Percentiles rank a stretch among this genome's conserved stretches.
phyloP scores from a whole-genome alignment of 805 yeast species.

The Monosporozyma aquatica region DNA sequence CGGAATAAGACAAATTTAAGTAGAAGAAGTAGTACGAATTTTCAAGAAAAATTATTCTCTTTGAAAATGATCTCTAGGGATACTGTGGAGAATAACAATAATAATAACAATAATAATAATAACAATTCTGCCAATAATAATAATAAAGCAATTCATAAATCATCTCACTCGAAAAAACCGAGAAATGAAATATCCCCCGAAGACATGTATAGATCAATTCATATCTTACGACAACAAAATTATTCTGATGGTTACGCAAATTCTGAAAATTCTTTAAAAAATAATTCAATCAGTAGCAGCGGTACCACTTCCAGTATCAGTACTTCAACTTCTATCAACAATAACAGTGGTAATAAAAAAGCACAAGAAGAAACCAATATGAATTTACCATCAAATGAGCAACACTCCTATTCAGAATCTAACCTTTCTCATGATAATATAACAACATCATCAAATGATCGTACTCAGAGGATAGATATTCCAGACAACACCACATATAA shows the following conservation, averaged over 20 bases:
- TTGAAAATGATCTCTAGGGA: conserved; percentile 17
- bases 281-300: neutral
- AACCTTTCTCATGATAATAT: too few species aligned
- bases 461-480: neutral
- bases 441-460: neutral
- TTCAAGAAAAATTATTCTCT: conserved; percentile 26
- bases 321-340: too few species aligned
- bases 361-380: neutral
- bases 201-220: conserved; percentile 73
- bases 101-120: neutral
- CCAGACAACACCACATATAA: too few species aligned
- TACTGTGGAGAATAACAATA: neutral
- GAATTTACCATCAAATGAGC: neutral
- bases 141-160: neutral
- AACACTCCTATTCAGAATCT: neutral
- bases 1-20: neutral
- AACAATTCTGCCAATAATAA: neutral
- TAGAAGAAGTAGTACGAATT: conserved; percentile 2
- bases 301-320: too few species aligned
- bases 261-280: neutral
- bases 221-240: conserved; percentile 53
- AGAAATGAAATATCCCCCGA: conserved; percentile 51
- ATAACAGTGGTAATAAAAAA: neutral
- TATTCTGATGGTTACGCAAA: neutral
- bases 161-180: conserved; percentile 8